These are phyloP conservation scores for Dendrothele bispora DNA, from an alignment of 768 basidiomycete genomes.

Conservation along the genomic window DNA sequence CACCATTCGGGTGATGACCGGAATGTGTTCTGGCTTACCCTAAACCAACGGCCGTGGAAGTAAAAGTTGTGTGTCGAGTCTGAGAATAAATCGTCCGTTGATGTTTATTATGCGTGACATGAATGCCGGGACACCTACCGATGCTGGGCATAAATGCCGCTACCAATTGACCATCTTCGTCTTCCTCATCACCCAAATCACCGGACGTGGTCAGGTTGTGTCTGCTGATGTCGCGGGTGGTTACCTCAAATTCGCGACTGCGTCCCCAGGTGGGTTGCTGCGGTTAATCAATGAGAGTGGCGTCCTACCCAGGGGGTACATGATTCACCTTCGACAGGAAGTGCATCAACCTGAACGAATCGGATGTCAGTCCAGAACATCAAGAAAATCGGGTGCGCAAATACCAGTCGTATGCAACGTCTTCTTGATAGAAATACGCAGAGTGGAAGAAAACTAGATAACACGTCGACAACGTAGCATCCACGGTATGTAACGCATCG, in stretches of 20 bases:
- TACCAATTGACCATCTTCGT: constrained; percentile 54
- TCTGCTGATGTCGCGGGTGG: constrained; percentile 69
- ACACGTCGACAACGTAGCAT: background rate
- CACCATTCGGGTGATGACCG: too few relatives aligned
- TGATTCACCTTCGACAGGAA: constrained; percentile 78
- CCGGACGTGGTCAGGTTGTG: constrained; percentile 68
- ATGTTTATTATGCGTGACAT: too few relatives aligned
- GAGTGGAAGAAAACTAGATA: constrained; percentile 79
- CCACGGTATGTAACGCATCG: background rate
- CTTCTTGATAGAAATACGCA: constrained; percentile 84
- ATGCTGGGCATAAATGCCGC: constrained; percentile 85
- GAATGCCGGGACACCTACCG: constrained; percentile 55
- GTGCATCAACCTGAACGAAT: constrained; percentile 69
- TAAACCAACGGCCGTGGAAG: constrained; percentile 86
- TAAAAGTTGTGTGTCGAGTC: constrained; percentile 88
- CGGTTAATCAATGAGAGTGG: constrained; percentile 13
- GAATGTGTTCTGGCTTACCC: constrained; percentile 63
- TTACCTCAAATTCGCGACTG: constrained; percentile 87
- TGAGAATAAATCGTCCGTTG: constrained; percentile 28
- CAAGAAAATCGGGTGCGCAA: constrained; percentile 19
- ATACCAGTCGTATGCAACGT: constrained; percentile 84
- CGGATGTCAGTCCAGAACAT: constrained; percentile 10
- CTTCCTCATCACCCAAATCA: constrained; percentile 76
- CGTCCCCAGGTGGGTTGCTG: constrained; percentile 91
- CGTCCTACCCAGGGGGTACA: constrained; percentile 12